phyloP scores from a whole-genome alignment of 1,284 basidiomycete genomes.

The Neonothopanus nambi region DNA sequence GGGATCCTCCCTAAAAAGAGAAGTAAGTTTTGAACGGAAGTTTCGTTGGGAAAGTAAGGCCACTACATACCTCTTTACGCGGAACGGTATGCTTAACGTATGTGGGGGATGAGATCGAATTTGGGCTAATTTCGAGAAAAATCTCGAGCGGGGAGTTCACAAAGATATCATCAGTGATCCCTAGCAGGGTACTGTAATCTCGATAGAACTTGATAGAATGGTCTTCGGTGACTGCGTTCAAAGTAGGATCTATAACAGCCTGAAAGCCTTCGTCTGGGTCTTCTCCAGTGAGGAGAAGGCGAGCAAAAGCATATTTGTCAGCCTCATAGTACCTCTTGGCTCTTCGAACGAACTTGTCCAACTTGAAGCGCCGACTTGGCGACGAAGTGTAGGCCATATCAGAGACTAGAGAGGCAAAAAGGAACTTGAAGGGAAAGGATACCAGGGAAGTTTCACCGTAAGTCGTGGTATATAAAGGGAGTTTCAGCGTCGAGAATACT shows the following conservation, averaged over 20 bases:
- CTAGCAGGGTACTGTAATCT: slow-evolving; percentile 22
- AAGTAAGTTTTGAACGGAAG: background rate
- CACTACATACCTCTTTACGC: background rate
- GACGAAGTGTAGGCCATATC: no score
- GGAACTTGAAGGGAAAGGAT: no score
- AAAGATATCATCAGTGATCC: slow-evolving; percentile 12
- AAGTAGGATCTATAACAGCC: background rate
- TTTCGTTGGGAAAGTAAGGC: background rate
- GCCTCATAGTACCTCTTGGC: no score
- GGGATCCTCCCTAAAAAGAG: slow-evolving; percentile 14
- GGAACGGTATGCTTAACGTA: slow-evolving; percentile 1
- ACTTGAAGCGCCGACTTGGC: no score
- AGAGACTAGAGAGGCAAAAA: no score
- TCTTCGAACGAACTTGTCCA: no score
- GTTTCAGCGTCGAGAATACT: no score
- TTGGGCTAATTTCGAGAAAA: slow-evolving; percentile 8
- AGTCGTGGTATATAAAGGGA: no score
- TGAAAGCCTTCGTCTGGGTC: slow-evolving; percentile 16
- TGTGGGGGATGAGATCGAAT: background rate
- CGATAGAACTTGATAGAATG: slow-evolving; percentile 8
- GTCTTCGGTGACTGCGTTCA: slow-evolving; percentile 16
- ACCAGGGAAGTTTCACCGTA: no score
- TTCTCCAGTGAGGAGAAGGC: background rate
- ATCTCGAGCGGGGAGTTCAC: slow-evolving; percentile 5
- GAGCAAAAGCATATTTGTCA: no score